A percentile compares a stretch with the other conserved stretches of the same genome.
Evolutionary conservation across 2,329 filamentous ascomycete species (phyloP).

Genomic region (Fusarium pininemorale): DNA sequence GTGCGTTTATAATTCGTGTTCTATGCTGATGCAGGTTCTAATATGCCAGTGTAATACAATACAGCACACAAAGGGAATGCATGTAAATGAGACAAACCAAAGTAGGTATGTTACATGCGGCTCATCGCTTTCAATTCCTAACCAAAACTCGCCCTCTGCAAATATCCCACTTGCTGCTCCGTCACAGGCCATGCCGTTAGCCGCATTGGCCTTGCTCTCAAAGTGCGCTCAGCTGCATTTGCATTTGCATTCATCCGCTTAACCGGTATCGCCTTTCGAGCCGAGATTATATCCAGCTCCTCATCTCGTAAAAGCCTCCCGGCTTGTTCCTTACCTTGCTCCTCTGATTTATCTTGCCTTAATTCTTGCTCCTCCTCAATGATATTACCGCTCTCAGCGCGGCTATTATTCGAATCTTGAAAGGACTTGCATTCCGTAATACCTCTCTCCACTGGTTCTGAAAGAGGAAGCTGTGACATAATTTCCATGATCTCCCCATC

Average conservation of each 20-base stretch:
- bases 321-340: neutral
- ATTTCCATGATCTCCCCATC: constrained; percentile 31
- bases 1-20: constrained; percentile 9
- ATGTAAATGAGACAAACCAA: constrained; percentile 5
- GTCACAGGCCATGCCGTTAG: constrained; percentile 30
- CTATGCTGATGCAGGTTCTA: constrained; percentile 1
- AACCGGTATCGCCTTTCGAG: neutral
- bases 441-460: neutral
- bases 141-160: constrained; percentile 16
- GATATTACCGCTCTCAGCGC: neutral
- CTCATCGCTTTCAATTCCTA: constrained; percentile 13
- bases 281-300: neutral
- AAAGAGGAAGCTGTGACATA: constrained; percentile 6
- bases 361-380: neutral
- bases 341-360: neutral
- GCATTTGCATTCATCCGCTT: constrained; percentile 17
- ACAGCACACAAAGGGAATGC: neutral
- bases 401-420: neutral
- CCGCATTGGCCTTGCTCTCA: constrained; percentile 20
- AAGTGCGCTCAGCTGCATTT: neutral
- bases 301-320: neutral
- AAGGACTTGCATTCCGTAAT: constrained; percentile 25
- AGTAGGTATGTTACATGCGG: constrained; percentile 20
- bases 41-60: neutral
- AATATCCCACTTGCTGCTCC: constrained; percentile 23